A percentile compares a stretch with the other conserved stretches of the same genome.
Evolutionary conservation across 108 stramenopile species (phyloP).

Genomic region (Nitzschia inconspicua): DNA sequence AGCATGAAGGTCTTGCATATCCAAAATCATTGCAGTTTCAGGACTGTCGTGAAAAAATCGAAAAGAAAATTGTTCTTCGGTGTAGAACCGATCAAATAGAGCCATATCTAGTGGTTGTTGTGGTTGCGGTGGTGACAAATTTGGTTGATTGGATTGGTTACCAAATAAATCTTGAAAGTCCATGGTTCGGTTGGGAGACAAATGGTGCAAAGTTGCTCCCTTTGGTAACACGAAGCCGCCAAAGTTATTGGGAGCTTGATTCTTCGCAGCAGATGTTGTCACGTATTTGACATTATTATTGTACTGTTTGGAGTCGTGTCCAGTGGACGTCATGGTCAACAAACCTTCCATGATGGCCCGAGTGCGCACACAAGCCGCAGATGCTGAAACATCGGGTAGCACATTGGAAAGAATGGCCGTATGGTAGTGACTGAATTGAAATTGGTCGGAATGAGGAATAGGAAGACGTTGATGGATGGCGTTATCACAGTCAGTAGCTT

Average conservation of each 20-base stretch:
- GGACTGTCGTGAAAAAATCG: constrained; percentile 39
- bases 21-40: constrained; percentile 54
- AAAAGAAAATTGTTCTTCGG: constrained; percentile 76
- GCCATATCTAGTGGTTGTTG: constrained; percentile 20
- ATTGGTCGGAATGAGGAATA: no score
- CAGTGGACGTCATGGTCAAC: constrained; percentile 12
- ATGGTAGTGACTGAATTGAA: no score
- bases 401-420: constrained; percentile 40
- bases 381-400: constrained; percentile 59
- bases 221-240: no score
- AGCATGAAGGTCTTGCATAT: constrained; percentile 87
- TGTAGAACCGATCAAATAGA: constrained; percentile 73
- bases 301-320: not conserved
- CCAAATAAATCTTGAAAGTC: no score
- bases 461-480: no score
- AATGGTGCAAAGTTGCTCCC: no score
- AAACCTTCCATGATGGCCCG: constrained; percentile 41
- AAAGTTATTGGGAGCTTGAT: no score
- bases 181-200: not conserved
- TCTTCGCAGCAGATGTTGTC: not conserved
- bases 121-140: not conserved
- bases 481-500: no score
- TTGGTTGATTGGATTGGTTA: no score
- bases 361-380: constrained; percentile 66
- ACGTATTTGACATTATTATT: constrained; percentile 1